Base-by-base conservation (phyloP, 805 yeast genomes). In the Lipomyces oligophaga region DNA sequence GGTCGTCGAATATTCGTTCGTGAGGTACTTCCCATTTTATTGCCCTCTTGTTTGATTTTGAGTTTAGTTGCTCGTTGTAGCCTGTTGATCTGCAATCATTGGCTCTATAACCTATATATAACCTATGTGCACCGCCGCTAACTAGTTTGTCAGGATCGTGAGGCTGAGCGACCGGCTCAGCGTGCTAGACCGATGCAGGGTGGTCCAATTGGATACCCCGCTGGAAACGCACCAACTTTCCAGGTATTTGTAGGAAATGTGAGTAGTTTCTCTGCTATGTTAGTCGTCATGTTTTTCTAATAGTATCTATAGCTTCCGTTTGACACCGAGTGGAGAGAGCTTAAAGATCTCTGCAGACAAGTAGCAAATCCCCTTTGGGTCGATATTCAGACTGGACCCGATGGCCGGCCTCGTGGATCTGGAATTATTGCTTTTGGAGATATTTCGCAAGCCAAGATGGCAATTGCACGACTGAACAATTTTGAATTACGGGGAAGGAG, bases 1-100 rank as follows among this genome's bases (percentile, higher is more conserved):
- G 94, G 87, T 11, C 80, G 97, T 65, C 81, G 79, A 59, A 83
- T 88, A 35, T 87, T 83, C 65, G 95, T 89, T 7, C 81, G 97
- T 69, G 94, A 83, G 63, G 95, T 58, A 55, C 7, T 34, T 22
- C 15, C 34, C 10, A 19, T 24, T n/a, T n/a, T n/a, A n/a, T n/a
- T n/a, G n/a, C n/a, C n/a, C n/a, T 19, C 22, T 22, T 31, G 21
- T 20, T 24, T 39, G 15, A 15, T 27, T 13, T 30, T 25, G 30
- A 21, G 5, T 26, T 19, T 6, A 34, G 18, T 6, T 22, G 30
- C 10, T 13, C 20, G n/a, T n/a, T n/a, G n/a, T n/a, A n/a, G n/a
- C n/a, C n/a, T n/a, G n/a, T n/a, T n/a, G n/a, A n/a, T n/a, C n/a
- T n/a, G n/a, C n/a, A 18, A 8, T 13, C 15, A 15, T 32, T 36